These are phyloP conservation scores for Xenoacremonium recifei DNA, from an alignment of 2,329 filamentous ascomycete species.

Conservation along the genomic window DNA sequence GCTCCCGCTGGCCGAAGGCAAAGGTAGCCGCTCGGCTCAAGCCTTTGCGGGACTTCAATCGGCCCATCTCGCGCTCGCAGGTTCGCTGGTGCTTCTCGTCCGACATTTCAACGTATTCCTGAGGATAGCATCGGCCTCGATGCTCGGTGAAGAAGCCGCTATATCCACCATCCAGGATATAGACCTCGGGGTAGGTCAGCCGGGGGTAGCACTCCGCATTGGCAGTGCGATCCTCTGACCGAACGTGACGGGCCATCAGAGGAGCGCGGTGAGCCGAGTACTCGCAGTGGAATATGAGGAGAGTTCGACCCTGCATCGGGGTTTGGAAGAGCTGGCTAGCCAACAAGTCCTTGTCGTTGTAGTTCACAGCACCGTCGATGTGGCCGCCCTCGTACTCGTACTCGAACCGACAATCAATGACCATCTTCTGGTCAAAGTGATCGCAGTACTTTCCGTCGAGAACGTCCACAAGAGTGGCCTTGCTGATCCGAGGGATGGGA, in stretches of 20 bases:
- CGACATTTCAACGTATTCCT: constrained; percentile 96
- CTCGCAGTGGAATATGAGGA: constrained; percentile 95
- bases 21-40: constrained; percentile 88
- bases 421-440: constrained; percentile 74
- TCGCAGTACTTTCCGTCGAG: constrained; percentile 80
- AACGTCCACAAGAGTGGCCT: constrained; percentile 79
- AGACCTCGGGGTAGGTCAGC: constrained; percentile 94
- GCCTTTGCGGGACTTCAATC: constrained; percentile 85
- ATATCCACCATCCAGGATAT: constrained; percentile 95
- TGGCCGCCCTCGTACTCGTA: constrained; percentile 98
- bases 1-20: constrained; percentile 78
- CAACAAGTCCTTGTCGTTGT: constrained; percentile 92
- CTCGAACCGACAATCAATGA: constrained; percentile 97
- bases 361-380: constrained; percentile 90
- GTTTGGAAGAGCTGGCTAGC: constrained; percentile 74
- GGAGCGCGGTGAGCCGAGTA: constrained; percentile 96
- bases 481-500: constrained; percentile 82
- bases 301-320: constrained; percentile 66
- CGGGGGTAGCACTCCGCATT: constrained; percentile 86
- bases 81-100: constrained; percentile 87
- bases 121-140: constrained; percentile 80
- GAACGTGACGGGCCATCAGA: constrained; percentile 92
- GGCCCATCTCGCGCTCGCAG: constrained; percentile 92
- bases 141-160: constrained; percentile 86
- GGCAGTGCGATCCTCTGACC: constrained; percentile 79